Evolutionary conservation across 2,329 filamentous ascomycete species (phyloP).

Genomic region (Myriosclerotinia duriaeana): DNA sequence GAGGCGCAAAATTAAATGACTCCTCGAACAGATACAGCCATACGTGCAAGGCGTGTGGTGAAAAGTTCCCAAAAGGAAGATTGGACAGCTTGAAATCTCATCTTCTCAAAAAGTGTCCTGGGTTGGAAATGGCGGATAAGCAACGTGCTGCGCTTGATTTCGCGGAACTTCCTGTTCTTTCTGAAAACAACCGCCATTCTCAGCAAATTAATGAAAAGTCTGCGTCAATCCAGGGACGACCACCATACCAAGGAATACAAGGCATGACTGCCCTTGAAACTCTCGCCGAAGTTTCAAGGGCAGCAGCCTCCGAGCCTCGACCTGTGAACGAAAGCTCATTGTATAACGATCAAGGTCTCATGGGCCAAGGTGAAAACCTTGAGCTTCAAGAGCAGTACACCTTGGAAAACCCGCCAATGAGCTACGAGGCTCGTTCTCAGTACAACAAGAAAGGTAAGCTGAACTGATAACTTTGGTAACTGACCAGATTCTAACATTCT

Average conservation of each 20-base stretch:
- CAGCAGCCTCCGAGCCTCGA: constrained; percentile 62
- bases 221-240: constrained; percentile 27
- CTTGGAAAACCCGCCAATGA: constrained; percentile 54
- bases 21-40: constrained; percentile 90
- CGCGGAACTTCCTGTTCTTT: constrained; percentile 55
- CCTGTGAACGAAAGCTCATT: constrained; percentile 48
- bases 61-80: constrained; percentile 86
- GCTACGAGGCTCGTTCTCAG: constrained; percentile 47
- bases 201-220: constrained; percentile 30
- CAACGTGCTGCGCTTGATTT: too few relatives aligned
- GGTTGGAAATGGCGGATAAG: constrained; percentile 52
- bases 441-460: constrained; percentile 45
- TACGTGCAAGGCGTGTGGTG: constrained; percentile 83
- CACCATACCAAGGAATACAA: constrained; percentile 50
- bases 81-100: constrained; percentile 80
- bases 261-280: constrained; percentile 77
- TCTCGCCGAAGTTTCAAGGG: constrained; percentile 79
- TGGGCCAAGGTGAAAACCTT: constrained; percentile 41
- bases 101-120: constrained; percentile 82
- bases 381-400: constrained; percentile 61
- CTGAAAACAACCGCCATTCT: constrained; percentile 40
- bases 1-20: constrained; percentile 82
- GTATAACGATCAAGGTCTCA: constrained; percentile 27
- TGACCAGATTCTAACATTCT: constrained; percentile 2
- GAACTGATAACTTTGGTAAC: constrained; percentile 14